Conservation (phyloP, 768 basidiomycete genomes). For the Coprinopsis marcescibilis region DNA sequence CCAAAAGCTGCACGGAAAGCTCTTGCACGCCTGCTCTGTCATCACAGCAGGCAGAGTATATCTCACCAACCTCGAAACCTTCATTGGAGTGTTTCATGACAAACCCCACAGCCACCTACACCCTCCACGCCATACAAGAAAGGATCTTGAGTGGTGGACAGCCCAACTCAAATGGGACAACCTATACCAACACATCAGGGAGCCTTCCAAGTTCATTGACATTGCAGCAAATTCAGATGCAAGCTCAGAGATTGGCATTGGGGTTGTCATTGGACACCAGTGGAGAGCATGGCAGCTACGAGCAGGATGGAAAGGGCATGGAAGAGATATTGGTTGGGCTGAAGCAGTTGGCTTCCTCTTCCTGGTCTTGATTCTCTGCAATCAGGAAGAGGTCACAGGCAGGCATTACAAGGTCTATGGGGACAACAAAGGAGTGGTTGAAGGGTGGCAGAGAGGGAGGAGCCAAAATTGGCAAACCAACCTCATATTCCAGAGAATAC, state of each 20-base stretch:
- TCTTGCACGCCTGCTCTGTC: slow-evolving; percentile 24
- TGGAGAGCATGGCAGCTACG: slow-evolving; percentile 32
- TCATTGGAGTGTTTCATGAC: slow-evolving; percentile 21
- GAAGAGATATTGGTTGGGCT: slow-evolving; percentile 39
- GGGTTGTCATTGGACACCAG: slow-evolving; percentile 18
- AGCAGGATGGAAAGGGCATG: slow-evolving; percentile 23
- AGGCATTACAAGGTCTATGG: slow-evolving; percentile 22
- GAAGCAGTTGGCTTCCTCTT: slow-evolving; percentile 37
- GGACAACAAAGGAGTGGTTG: slow-evolving; percentile 33
- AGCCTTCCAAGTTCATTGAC: slow-evolving; percentile 18
- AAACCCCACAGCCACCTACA: slow-evolving; percentile 20
- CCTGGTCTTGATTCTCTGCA: slow-evolving; percentile 18
- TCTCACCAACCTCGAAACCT: slow-evolving; percentile 31
- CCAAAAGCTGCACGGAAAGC: slow-evolving; percentile 31
- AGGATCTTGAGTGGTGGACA: slow-evolving; percentile 30
- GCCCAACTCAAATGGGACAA: slow-evolving; percentile 5
- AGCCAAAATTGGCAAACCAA: slow-evolving; percentile 26
- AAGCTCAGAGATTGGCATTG: slow-evolving; percentile 25
- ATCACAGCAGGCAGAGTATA: slow-evolving; percentile 28
- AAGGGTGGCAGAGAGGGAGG: slow-evolving; percentile 32
- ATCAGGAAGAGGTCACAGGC: neutral
- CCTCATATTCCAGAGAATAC: slow-evolving; percentile 21
- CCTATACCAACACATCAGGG: slow-evolving; percentile 19
- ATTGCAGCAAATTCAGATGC: slow-evolving; percentile 32
- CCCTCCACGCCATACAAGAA: slow-evolving; percentile 1